Base-by-base conservation (phyloP, 768 basidiomycete genomes). In the Calocera cornea region DNA sequence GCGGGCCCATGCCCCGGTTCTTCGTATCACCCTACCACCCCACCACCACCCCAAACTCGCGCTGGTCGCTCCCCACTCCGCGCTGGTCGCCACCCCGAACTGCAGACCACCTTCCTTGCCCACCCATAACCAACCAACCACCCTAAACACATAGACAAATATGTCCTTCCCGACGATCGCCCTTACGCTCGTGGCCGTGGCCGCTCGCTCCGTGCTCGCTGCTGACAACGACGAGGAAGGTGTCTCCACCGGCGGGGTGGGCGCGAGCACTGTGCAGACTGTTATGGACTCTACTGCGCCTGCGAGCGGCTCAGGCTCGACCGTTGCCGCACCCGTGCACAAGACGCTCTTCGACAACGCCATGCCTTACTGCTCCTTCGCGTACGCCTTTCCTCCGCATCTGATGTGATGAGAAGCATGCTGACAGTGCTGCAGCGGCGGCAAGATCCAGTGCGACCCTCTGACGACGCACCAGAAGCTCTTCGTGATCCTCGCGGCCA, bases 21-120 rank as follows among this genome's bases (percentile, higher is more conserved):
- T 47, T 47, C 44, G 24, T 24, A 7, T 19, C 24, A 47, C 44
- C n/a, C n/a, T n/a, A n/a, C n/a, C n/a, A n/a, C n/a, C n/a, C n/a
- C 19, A 17, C 16, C 44, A 2, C 54, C 2, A 12, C 31, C 24
- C 31, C 54, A 11, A 5, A 7, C 31, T 60, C 31, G 54, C 54
- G 54, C 54, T 60, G 54, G 54, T 60, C 54, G 54, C 54, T 29
- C 54, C 44, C 54, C 54, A 60, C 27, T 60, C 54, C 31, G 54
- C 54, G 54, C 54, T 60, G 54, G 54, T 60, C 54, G 54, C 54
- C 54, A 2, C 24, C 44, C 24, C 36, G 36, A 38, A 47, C 24
- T 47, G 44, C 44, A 47, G 19, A 24, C 16, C 16, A 47, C 44
- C 24, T 19, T 24, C 44, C 2, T 60, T 33, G 10, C 27, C 24